A percentile compares a stretch with the other conserved stretches of the same genome.
phyloP scores from a whole-genome alignment of 2,329 filamentous ascomycete genomes.

The Aspergillus fructus region DNA sequence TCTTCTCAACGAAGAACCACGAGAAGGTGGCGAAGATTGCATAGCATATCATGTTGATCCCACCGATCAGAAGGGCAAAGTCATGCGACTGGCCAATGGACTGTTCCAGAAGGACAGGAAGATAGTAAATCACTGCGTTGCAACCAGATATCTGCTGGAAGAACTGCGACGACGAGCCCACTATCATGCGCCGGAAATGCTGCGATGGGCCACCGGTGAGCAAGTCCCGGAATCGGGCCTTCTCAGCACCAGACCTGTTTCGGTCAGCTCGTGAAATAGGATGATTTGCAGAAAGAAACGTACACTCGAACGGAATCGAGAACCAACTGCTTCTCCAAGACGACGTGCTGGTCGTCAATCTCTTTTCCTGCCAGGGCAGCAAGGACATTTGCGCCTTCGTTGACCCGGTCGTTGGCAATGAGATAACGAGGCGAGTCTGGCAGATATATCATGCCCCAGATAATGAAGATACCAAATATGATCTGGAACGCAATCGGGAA shows the following conservation, averaged over 20 bases:
- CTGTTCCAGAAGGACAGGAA: slow-evolving; percentile 48
- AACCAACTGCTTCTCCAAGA: slow-evolving; percentile 64
- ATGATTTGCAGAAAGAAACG: too few relatives aligned
- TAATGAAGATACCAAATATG: slow-evolving; percentile 49
- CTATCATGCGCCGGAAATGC: slow-evolving; percentile 40
- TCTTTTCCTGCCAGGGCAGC: slow-evolving; percentile 50
- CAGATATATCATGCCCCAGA: slow-evolving; percentile 43
- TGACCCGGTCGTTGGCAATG: slow-evolving; percentile 44
- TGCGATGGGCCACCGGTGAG: slow-evolving; percentile 41
- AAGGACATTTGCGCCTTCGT: slow-evolving; percentile 52
- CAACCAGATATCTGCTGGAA: slow-evolving; percentile 53
- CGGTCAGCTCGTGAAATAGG: too few relatives aligned
- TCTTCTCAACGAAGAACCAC: slow-evolving; percentile 50
- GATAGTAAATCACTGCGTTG: slow-evolving; percentile 53
- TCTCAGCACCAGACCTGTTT: slow-evolving; percentile 22
- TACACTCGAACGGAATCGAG: slow-evolving; percentile 63
- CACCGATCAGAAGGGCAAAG: slow-evolving; percentile 53
- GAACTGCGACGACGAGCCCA: slow-evolving; percentile 41
- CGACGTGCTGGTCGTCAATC: slow-evolving; percentile 56
- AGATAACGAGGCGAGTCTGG: slow-evolving; percentile 50
- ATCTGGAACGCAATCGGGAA: slow-evolving; percentile 57
- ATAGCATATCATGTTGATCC: slow-evolving; percentile 51
- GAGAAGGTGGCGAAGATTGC: slow-evolving; percentile 45
- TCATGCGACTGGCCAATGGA: slow-evolving; percentile 43
- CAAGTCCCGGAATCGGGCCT: slow-evolving; percentile 45